Conservation (phyloP, 2,329 filamentous ascomycete genomes). For the Ceratocystis alfenasii region DNA sequence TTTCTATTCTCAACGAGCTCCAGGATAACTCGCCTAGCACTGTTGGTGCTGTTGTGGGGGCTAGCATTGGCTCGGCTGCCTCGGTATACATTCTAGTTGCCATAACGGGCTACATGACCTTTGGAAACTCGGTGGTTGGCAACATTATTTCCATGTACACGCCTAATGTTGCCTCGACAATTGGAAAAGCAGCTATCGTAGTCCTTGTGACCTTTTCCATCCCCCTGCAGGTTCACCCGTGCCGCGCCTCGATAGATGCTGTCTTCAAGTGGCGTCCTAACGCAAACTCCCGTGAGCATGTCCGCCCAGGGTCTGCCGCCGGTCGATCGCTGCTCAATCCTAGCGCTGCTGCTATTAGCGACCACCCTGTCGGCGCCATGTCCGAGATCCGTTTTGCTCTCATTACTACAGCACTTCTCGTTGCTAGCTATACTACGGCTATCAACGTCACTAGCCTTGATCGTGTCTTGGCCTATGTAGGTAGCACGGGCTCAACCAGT, state of each 20-base stretch:
- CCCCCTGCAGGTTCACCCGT: constrained; percentile 89
- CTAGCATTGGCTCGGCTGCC: constrained; percentile 81
- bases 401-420: constrained; percentile 75
- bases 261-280: constrained; percentile 83
- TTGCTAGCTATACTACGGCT: constrained; percentile 73
- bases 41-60: constrained; percentile 64
- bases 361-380: constrained; percentile 30
- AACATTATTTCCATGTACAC: constrained; percentile 92
- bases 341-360: constrained; percentile 33
- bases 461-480: constrained; percentile 86
- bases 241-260: constrained; percentile 86
- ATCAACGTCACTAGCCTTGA: constrained; percentile 86
- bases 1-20: constrained; percentile 94
- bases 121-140: constrained; percentile 75
- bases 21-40: constrained; percentile 63
- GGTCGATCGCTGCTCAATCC: constrained; percentile 36
- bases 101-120: constrained; percentile 90
- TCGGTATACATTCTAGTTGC: constrained; percentile 81
- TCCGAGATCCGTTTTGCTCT: constrained; percentile 78
- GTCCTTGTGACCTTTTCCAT: constrained; percentile 94
- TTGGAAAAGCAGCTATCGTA: constrained; percentile 90
- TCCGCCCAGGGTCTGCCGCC: constrained; percentile 33
- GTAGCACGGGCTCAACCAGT: constrained; percentile 83
- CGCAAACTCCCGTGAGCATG: constrained; percentile 27
- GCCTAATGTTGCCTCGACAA: constrained; percentile 69